Evolutionary conservation across 352 stramenopile species (phyloP).

Genomic region (Phytophthora pluvialis): DNA sequence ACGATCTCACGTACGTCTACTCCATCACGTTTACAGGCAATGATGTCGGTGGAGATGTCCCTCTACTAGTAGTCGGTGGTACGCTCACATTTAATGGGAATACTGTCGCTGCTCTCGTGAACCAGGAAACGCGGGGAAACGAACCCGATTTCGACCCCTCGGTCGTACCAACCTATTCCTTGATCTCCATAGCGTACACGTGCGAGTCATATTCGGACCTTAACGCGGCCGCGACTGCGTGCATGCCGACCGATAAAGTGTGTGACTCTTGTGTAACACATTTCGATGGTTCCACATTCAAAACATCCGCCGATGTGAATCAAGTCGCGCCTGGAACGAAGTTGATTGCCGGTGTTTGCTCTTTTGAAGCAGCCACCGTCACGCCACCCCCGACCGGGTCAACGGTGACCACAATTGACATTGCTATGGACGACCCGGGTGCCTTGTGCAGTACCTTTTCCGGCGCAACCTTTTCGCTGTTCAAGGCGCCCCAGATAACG

Average conservation of each 20-base stretch:
- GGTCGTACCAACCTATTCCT: conserved; percentile 39
- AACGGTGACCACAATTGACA: conserved; percentile 24
- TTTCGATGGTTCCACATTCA: conserved; percentile 66
- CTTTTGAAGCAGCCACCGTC: conserved; percentile 50
- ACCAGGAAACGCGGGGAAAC: conserved; percentile 53
- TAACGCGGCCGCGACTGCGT: conserved; percentile 48
- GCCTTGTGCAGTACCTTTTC: conserved; percentile 50
- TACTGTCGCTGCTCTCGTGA: conserved; percentile 22
- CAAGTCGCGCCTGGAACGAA: conserved; percentile 33
- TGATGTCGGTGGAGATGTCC: conserved; percentile 88
- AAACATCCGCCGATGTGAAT: conserved; percentile 26
- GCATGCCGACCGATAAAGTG: conserved; percentile 41
- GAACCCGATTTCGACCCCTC: conserved; percentile 47
- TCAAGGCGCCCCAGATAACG: conserved; percentile 51
- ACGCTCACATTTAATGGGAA: conserved; percentile 42
- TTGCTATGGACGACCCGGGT: conserved; percentile 27
- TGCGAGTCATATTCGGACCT: conserved; percentile 89
- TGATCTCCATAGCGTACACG: conserved; percentile 54
- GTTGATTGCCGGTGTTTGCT: conserved; percentile 59
- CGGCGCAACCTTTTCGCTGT: conserved; percentile 43
- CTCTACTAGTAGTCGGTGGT: conserved; percentile 56
- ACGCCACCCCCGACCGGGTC: conserved; percentile 1
- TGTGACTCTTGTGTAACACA: conserved; percentile 67
- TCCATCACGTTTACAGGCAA: conserved; percentile 91
- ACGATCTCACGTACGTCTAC: conserved; percentile 82